A percentile compares a stretch with the other conserved stretches of the same genome.
Evolutionary conservation across 495 filamentous ascomycete species (phyloP).

Genomic region (Tuber aestivum): DNA sequence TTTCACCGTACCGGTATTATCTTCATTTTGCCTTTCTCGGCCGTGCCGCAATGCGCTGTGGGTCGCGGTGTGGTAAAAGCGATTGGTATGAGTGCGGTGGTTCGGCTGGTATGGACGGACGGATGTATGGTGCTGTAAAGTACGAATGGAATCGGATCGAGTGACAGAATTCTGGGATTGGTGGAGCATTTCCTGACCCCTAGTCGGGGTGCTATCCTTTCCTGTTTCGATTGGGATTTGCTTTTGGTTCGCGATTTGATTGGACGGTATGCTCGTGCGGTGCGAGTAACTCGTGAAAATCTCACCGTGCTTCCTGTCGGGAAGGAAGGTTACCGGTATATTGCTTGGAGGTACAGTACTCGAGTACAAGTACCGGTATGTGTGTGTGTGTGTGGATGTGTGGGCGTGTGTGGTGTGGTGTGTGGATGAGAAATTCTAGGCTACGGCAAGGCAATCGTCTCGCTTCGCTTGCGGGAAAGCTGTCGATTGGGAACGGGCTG

Average conservation of each 20-base stretch:
- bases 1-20: not conserved
- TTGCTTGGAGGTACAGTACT: no score
- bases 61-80: not conserved
- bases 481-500: not conserved
- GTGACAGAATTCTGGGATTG: not conserved
- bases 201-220: not conserved
- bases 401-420: not conserved
- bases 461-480: not conserved
- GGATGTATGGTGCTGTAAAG: not conserved
- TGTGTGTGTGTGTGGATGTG: not conserved
- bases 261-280: not conserved
- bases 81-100: not conserved
- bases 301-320: not conserved
- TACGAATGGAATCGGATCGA: not conserved
- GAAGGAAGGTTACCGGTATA: not conserved
- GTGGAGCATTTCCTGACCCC: not conserved
- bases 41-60: not conserved
- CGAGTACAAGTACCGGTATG: not conserved
- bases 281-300: not conserved
- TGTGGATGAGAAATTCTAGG: not conserved
- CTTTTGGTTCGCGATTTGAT: not conserved
- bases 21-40: not conserved
- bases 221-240: not conserved
- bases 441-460: not conserved
- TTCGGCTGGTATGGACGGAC: not conserved